Base-by-base conservation (phyloP, 1,139 yeast genomes). In the Williopsis jadinii region DNA sequence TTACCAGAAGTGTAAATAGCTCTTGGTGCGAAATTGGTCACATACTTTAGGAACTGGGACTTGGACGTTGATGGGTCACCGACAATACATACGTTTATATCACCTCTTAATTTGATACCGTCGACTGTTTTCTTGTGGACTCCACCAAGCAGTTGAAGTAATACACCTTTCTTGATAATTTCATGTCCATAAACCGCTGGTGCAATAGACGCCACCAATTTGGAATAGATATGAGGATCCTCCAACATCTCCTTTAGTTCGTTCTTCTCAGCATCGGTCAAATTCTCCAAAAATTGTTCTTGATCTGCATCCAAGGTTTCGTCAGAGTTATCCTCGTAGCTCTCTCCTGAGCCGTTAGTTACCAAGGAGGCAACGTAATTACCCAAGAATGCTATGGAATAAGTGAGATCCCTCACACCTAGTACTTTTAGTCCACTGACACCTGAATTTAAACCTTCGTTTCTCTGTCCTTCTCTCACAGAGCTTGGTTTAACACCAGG, bases 1-100 rank as follows among this genome's bases (percentile, higher is more conserved):
- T 92, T 92, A 63, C 99, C 99, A 0, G 97, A 90, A 1, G 99
- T 94, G 60, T 94, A 92, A 32, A 92, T 90, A 1, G 97, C 88
- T 56, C 99, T 75, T 27, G 98, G 97, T 31, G 95, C 77, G 61
- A 92, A 88, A 2, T 85, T 80, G 55, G 92, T 84, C 12, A 92
- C 96, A 61, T 94, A 94, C 63, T 94, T 92, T 58, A 92, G 70
- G 59, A 92, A 92, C 61, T 92, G 99, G 0, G 97, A 90, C 61
- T 92, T 92, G 28, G 98, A 88, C 9, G 98, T 92, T 2, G 97
- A 90, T 1, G 99, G 99, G 60, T 92, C 99, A 40, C 99, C 99
- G 40, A 92, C 98, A 52, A 92, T 75, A 69, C 99, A 92, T 41
- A 92, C 84, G 60, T 92, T 92, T 58, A 92, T 92, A 60, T 94